phyloP scores from a whole-genome alignment of 192 early-diverging fungal species.

The Diversispora eburnea region DNA sequence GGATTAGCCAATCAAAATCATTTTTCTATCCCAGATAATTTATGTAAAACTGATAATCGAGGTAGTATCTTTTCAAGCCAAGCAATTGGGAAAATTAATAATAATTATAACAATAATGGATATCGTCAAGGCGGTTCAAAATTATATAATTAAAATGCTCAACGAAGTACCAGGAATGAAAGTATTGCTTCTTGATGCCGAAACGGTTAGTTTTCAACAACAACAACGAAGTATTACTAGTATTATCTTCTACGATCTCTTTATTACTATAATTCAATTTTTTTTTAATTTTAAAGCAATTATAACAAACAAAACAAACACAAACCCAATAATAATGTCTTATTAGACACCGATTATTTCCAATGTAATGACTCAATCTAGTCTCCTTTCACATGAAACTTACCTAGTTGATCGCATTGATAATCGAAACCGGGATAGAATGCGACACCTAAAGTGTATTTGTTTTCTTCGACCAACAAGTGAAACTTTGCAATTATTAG shows the following conservation, averaged over 20 bases:
- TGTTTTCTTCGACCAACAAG: conserved; percentile 86
- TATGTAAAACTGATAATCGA: too few relatives aligned
- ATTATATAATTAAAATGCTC: conserved; percentile 92
- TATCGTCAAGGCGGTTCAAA: conserved; percentile 74
- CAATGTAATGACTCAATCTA: conserved; percentile 88
- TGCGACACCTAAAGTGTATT: conserved; percentile 94
- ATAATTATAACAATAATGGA: conserved; percentile 62
- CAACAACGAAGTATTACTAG: neutral
- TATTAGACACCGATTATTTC: conserved; percentile 91
- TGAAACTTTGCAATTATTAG: conserved; percentile 78
- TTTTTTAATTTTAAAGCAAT: conserved; percentile 24
- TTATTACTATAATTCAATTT: neutral
- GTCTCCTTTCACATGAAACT: conserved; percentile 85
- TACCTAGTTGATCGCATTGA: conserved; percentile 94
- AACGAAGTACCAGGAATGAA: conserved; percentile 94
- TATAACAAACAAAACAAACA: neutral
- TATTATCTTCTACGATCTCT: neutral
- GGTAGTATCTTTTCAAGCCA: too few relatives aligned
- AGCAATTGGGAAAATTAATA: too few relatives aligned
- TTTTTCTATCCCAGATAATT: too few relatives aligned
- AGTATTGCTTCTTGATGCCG: conserved; percentile 86
- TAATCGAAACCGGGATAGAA: conserved; percentile 77
- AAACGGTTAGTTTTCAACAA: conserved; percentile 64
- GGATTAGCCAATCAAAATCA: too few relatives aligned
- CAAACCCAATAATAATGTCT: conserved; percentile 6